phyloP scores from a whole-genome alignment of 2,329 filamentous ascomycete species.

The Paracamarosporium sp. region DNA sequence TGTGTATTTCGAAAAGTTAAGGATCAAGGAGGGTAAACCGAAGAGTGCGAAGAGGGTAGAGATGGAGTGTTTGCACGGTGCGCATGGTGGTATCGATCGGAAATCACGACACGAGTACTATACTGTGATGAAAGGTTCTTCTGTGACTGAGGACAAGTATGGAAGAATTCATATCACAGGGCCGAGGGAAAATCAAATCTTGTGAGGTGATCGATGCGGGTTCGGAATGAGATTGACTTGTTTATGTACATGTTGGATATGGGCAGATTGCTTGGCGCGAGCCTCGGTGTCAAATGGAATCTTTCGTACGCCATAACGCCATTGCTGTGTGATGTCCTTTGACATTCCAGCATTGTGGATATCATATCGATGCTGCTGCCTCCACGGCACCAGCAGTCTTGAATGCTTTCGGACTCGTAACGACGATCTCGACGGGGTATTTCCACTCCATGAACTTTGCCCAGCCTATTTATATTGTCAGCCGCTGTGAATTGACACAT shows the following conservation, averaged over 20 bases:
- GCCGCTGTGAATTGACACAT: constrained; percentile 4
- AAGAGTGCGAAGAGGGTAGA: constrained; percentile 60
- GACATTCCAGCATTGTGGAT: background rate
- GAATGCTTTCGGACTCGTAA: constrained; percentile 55
- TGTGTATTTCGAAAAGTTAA: constrained; percentile 66
- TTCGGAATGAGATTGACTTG: background rate
- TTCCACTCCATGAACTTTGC: constrained; percentile 93
- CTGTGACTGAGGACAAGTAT: constrained; percentile 6
- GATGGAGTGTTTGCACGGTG: constrained; percentile 54
- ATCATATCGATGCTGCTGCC: constrained; percentile 53
- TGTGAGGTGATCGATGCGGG: background rate
- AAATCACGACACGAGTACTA: background rate
- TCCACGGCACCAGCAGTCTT: constrained; percentile 55
- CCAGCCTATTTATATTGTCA: constrained; percentile 70
- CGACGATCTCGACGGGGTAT: constrained; percentile 77
- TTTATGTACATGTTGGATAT: background rate
- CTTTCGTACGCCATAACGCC: constrained; percentile 16
- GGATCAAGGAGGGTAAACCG: constrained; percentile 58
- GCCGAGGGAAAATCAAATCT: background rate
- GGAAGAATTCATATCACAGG: constrained; percentile 4
- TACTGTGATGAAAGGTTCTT: background rate
- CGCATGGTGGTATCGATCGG: constrained; percentile 14
- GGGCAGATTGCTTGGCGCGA: background rate
- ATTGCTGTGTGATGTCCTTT: constrained; percentile 5
- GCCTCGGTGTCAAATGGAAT: background rate